phyloP scores from a whole-genome alignment of 1,284 basidiomycete species.

The Singerocomus rubriflavus region DNA sequence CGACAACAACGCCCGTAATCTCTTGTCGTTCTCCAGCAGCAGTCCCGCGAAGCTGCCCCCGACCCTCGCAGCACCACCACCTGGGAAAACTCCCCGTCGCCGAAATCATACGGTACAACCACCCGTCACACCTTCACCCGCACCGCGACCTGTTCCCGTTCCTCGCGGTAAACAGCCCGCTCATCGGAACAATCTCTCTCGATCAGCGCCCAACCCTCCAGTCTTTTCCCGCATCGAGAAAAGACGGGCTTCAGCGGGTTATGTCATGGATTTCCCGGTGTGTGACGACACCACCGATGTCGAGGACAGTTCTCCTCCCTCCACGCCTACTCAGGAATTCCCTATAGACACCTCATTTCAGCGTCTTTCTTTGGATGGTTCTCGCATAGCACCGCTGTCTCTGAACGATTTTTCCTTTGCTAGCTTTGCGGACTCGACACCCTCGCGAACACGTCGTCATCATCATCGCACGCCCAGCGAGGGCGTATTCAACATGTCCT shows the following conservation, averaged over 20 bases:
- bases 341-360: constrained; percentile 30
- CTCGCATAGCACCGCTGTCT: constrained; percentile 50
- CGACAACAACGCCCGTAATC: constrained; percentile 21
- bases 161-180: constrained; percentile 45
- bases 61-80: constrained; percentile 43
- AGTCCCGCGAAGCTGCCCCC: constrained; percentile 35
- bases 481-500: constrained; percentile 64
- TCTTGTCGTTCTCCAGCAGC: constrained; percentile 22
- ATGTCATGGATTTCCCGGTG: constrained; percentile 49
- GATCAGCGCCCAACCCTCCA: constrained; percentile 29
- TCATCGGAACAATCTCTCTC: constrained; percentile 36
- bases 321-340: constrained; percentile 40
- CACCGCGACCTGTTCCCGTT: constrained; percentile 38
- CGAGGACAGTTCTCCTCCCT: constrained; percentile 35
- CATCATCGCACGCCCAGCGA: constrained; percentile 63
- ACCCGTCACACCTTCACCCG: constrained; percentile 28
- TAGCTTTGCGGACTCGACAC: constrained; percentile 26
- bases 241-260: constrained; percentile 31
- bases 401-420: constrained; percentile 41
- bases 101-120: constrained; percentile 32
- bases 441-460: constrained; percentile 35
- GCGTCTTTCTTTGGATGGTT: constrained; percentile 38
- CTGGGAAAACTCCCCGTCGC: constrained; percentile 55
- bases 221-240: constrained; percentile 20
- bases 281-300: constrained; percentile 65